Evolutionary conservation across 257 asterid genomes (phyloP), one percentile per base, ranked within the genome.

Genomic region (Solanum pennellii): DNA sequence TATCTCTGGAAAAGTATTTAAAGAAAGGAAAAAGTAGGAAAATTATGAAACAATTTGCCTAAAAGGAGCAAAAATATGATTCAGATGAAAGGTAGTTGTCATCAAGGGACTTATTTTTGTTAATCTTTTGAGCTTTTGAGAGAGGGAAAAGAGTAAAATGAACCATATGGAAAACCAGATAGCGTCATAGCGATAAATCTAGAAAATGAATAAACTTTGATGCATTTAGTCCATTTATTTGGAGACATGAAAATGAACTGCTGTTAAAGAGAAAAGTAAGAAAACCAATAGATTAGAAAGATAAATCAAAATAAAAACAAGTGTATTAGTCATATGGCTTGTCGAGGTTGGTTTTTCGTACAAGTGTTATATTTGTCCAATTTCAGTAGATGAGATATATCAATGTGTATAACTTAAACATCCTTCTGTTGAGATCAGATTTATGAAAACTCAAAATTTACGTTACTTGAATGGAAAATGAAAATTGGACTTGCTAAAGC

Each of bases 401-500:
- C 72, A 72, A 82, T 35, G 83, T 31, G 72, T 60, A 82, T 60
- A 56, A 87, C 85, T 56, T 69, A n/a, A 82, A 44, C 16, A 86
- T 69, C 77, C 65, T 15, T 56, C 37, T 56, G 59, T 33, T 33
- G 83, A 56, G 73, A 89, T 45, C 71, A 82, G 13, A 87, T 84
- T 84, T 11, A 25, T 84, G 39, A 31, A 41, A 88, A 23, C 45
- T 37, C 49, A 84, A 44, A 77, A 82, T 49, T 82, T 49, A 49
- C 82, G 23, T 29, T 62, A 62, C 14, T 47, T 71, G 49, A 73
- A 7, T 10, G 7, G 44, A 31, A 62, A 21, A 9, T 56, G 20
- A 41, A 77, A 87, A 87, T 15, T 42, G 7, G 49, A 76, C 68
- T 72, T 84, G 88, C 84, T 75, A 47, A 85, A 87, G 89, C 87